Evolutionary conservation across 1,284 basidiomycete genomes (phyloP), one percentile per base, ranked within the genome.

Genomic region (Ganoderma multipileum): DNA sequence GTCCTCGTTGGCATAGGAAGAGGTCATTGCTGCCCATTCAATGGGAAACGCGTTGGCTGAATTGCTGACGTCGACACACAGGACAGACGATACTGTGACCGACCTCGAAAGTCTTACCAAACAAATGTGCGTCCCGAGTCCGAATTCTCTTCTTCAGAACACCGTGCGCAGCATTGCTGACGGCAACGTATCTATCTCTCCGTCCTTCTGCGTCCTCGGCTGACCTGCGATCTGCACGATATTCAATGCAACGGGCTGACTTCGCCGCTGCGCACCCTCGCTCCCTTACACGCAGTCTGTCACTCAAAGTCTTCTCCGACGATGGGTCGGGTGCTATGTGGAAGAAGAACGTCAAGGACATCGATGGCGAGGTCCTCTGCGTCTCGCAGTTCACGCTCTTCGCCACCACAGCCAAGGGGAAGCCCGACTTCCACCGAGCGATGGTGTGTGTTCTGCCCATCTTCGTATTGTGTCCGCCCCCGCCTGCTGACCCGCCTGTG

Each of bases 321-420:
- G 82, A 84, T 9, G 74, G 84, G 3, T 65, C 71, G 23, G 83
- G 83, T 4, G 84, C 84, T 60, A 90, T 91, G 89, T 97, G 95
- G 95, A 95, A 92, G 79, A 81, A 85, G 44, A 95, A 84, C 76
- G 91, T 97, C 66, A 92, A 90, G 79, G 95, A 97, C 71, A 87
- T 96, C 41, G 86, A 88, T 39, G 95, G 95, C 64, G 95, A 96
- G 66, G 87, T 97, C 16, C 86, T 97, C 30, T 96, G 95, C 74
- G 94, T 96, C 18, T 96, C 95, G 0, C 95, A 97, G 75, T 97
- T 97, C 79, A 97, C 95, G 0, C 85, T 97, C 20, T 82, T 95
- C 75, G 95, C 95, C n/a, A 91, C 91, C 72, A 96, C 95, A 9
- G 83, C 85, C 68, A 96, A 96, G 80, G 95, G 95, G 26, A 95